Evolutionary conservation across 192 early-diverging fungal species (phyloP), one percentile per base, ranked within the genome.

Genomic region (Glomus cerebriforme): DNA sequence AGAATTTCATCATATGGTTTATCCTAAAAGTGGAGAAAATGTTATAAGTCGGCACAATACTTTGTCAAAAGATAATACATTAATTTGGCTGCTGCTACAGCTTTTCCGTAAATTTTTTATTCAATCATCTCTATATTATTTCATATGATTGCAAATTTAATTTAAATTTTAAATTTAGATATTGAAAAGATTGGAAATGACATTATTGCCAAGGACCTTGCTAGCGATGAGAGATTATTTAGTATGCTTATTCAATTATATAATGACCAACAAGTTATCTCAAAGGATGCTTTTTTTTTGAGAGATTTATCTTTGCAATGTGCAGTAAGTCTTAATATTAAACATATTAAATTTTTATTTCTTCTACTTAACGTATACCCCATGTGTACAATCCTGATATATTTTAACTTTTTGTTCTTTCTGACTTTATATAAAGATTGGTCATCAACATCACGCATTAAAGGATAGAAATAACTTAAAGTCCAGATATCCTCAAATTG

Each of bases 241-340:
- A 87, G 87, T 43, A 90, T 92, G 80, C 80, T 95, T 63, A 85
- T 92, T 47, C 84, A 83, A 34, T 85, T 95, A 80, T 95, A 93
- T 78, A 92, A 93, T 81, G 92, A 92, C 67, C 85, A 88, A 59
- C 93, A 95, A 78, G 90, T 91, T 34, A 85, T 90, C 65, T 92
- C 92, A 4, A 84, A 82, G 79, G 92, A 93, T 67, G 92, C 88
- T 22, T 93, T 93, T 79, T 92, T 89, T 45, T 85, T 93, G 68
- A 88, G 93, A 26, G 93, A 95, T 63, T 82, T 93, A 66, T 85
- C 93, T 12, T 85, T 95, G 58, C 92, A 91, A 77, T 92, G 92
- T 65, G 88, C 89, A n/a, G 83, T 84, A 80, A 81, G 78, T 80
- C 37, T 63, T 62, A 12, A 62, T 62, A 2, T 12, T 1, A n/a